These are phyloP conservation scores for Xylogone sp. DNA, from an alignment of 2,329 filamentous ascomycete species.

Conservation along the genomic window DNA sequence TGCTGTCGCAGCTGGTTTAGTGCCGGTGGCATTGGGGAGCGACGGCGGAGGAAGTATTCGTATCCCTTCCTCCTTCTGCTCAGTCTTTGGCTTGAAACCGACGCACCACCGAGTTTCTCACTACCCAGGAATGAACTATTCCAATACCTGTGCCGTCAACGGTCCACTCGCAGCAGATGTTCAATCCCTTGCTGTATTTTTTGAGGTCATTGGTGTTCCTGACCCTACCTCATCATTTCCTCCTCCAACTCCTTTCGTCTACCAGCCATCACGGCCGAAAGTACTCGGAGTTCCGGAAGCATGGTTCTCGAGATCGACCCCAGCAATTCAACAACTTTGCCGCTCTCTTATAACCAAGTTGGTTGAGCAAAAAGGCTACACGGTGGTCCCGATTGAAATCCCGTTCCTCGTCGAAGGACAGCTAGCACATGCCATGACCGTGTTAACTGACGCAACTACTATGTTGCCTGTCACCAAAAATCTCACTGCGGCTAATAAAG, in stretches of 20 bases:
- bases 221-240: constrained; percentile 57
- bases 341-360: constrained; percentile 27
- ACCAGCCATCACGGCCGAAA: constrained; percentile 31
- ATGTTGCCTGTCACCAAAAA: constrained; percentile 39
- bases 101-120: constrained; percentile 19
- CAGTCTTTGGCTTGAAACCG: constrained; percentile 6
- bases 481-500: constrained; percentile 58
- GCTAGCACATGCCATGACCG: constrained; percentile 69
- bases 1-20: constrained; percentile 63
- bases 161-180: constrained; percentile 67
- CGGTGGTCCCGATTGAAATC: constrained; percentile 50
- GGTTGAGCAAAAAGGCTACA: constrained; percentile 33
- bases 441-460: constrained; percentile 58
- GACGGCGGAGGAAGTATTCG: constrained; percentile 74
- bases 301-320: constrained; percentile 52
- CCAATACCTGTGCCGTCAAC: constrained; percentile 58
- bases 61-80: constrained; percentile 56
- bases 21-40: constrained; percentile 67
- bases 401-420: constrained; percentile 61
- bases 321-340: constrained; percentile 32
- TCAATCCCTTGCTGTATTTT: constrained; percentile 61
- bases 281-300: constrained; percentile 59
- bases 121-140: constrained; percentile 54
- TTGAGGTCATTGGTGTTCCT: constrained; percentile 60
- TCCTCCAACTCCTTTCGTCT: constrained; percentile 27